These are phyloP conservation scores for Neurospora sp. DNA, from an alignment of 495 filamentous ascomycete species.

Conservation along the genomic window DNA sequence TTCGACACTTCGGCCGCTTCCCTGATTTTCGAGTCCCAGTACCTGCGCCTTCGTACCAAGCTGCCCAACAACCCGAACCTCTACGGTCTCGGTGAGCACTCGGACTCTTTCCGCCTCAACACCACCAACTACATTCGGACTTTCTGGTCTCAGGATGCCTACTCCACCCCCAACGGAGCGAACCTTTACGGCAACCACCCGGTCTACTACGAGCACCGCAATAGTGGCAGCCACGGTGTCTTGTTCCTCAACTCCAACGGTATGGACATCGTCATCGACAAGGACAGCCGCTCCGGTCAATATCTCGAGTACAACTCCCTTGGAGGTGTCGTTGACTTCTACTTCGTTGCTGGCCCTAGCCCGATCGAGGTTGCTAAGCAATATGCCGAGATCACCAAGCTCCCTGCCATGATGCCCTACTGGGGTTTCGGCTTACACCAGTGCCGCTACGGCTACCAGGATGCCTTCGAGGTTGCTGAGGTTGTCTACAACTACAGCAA, in stretches of 20 bases:
- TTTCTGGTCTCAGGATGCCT: constrained; percentile 70
- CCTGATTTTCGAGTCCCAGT: constrained; percentile 73
- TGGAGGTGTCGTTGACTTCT: constrained; percentile 75
- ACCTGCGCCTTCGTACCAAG: constrained; percentile 59
- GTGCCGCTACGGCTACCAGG: constrained; percentile 72
- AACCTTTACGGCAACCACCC: constrained; percentile 83
- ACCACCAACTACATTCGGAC: constrained; percentile 70
- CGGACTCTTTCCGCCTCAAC: constrained; percentile 60
- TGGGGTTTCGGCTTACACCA: constrained; percentile 81
- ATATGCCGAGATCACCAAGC: constrained; percentile 60
- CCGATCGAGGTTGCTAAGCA: constrained; percentile 64
- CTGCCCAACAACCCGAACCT: constrained; percentile 60
- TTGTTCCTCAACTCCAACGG: constrained; percentile 77
- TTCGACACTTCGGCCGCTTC: constrained; percentile 64
- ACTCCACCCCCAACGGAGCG: constrained; percentile 35
- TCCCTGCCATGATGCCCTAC: constrained; percentile 72
- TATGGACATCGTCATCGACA: constrained; percentile 79
- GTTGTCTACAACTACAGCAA: constrained; percentile 69
- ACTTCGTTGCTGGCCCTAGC: constrained; percentile 67
- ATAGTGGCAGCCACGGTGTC: constrained; percentile 65
- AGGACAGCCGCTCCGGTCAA: constrained; percentile 48
- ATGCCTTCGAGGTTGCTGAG: constrained; percentile 69
- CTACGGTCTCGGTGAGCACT: constrained; percentile 75
- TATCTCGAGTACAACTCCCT: constrained; percentile 80
- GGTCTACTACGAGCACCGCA: constrained; percentile 73